Conservation (phyloP, 75 land plant species). For the Selaginella tamariscina region DNA sequence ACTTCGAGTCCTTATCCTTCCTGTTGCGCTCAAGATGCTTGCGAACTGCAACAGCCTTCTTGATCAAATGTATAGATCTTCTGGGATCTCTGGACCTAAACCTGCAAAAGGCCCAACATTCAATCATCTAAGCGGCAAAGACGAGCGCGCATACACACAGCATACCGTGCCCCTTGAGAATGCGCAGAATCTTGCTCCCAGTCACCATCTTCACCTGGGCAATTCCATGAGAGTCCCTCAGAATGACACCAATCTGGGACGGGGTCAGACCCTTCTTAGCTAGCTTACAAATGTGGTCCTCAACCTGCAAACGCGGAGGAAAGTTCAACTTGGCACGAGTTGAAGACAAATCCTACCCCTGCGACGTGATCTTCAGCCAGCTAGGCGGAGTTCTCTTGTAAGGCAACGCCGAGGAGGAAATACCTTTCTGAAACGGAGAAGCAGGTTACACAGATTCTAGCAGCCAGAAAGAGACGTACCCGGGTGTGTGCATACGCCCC, state of each 20-base stretch:
- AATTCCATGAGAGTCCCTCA: constrained; percentile 72
- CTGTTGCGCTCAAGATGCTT: constrained; percentile 78
- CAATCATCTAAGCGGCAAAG: too few species aligned
- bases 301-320: constrained; percentile 38
- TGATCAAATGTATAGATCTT: constrained; percentile 61
- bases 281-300: constrained; percentile 72
- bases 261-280: constrained; percentile 83
- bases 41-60: constrained; percentile 71
- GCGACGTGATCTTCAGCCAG: not conserved
- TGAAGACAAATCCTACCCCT: too few species aligned
- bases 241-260: constrained; percentile 75
- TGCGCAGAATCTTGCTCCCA: constrained; percentile 67
- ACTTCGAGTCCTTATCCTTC: constrained; percentile 79
- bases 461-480: not conserved
- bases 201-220: constrained; percentile 72
- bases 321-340: too few species aligned
- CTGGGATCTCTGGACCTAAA: constrained; percentile 67
- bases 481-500: constrained; percentile 2
- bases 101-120: constrained; percentile 30
- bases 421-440: not conserved
- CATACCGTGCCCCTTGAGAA: constrained; percentile 73
- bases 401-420: not conserved
- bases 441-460: too few species aligned
- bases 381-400: not conserved
- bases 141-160: too few species aligned